Base-by-base conservation (phyloP, 202 grass and related monocot species). In the Setaria viridis region DNA sequence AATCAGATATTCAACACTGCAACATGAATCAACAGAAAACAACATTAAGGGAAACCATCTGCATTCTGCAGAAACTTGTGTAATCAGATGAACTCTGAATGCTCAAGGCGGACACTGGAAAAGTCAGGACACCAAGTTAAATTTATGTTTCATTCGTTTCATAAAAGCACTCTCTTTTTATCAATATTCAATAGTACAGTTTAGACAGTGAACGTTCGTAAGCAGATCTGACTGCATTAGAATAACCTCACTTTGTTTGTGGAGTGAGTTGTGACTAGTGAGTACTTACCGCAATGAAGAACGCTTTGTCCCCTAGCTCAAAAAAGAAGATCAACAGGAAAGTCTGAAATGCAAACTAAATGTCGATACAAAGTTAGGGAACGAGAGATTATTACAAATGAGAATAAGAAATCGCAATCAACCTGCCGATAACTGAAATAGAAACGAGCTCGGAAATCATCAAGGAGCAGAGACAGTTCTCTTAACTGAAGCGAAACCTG, bases 401-500 rank as follows among this genome's bases (percentile, higher is more conserved):
- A 19, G 45, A 15, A 56, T 29, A 39, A 13, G 11, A 76, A 6
- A 11, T 2, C 35, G 3, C n/a, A 32, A 33, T 25, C 30, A 1
- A 25, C 41, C 50, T 54, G 8, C 48, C 49, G 41, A n/a, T 21
- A 62, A 16, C 3, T 20, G 59, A 55, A 70, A 74, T 4, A 29
- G 1, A 59, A 62, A 21, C 88, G 80, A 60, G 69, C 34, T 6
- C 39, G 4, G 39, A 41, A 41, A 41, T 41, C 39, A 41, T 41
- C 39, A 41, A 41, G 6, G 83, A 60, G 69, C 29, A 81, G 85
- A 74, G 90, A 81, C 70, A 87, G 91, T 91, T 91, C 68, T 90
- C 96, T 73, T 94, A 92, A 99, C 96, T 93, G 96, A 99, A 88
- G 93, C 93, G 90, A 99, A 94, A 87, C 96, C 93, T 91, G 93